These are phyloP conservation scores for Nectriaceae sp. DNA, from an alignment of 2,329 filamentous ascomycete species.

Conservation along the genomic window DNA sequence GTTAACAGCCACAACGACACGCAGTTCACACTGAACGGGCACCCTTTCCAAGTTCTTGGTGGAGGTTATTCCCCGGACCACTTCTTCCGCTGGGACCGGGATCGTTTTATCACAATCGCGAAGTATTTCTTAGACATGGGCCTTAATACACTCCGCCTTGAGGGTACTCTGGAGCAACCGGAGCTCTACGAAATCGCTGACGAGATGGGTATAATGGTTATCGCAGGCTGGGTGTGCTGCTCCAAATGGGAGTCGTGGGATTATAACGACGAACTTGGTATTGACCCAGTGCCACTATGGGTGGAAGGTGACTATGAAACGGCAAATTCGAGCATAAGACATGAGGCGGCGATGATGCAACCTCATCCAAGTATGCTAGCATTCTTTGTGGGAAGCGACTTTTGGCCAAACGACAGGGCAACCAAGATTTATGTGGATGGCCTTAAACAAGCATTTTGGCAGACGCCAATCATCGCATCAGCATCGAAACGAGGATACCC, in stretches of 20 bases:
- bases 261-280: conserved; percentile 56
- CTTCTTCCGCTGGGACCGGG: conserved; percentile 58
- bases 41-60: conserved; percentile 61
- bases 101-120: conserved; percentile 50
- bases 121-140: conserved; percentile 60
- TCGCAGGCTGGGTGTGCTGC: conserved; percentile 68
- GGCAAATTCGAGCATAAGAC: conserved; percentile 56
- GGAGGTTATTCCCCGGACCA: conserved; percentile 63
- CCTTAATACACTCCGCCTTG: conserved; percentile 63
- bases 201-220: conserved; percentile 60
- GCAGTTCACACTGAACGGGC: conserved; percentile 55
- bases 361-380: conserved; percentile 59
- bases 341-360: conserved; percentile 63
- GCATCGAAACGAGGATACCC: conserved; percentile 58
- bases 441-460: conserved; percentile 54
- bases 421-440: conserved; percentile 54
- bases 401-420: conserved; percentile 61
- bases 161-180: conserved; percentile 66
- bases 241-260: conserved; percentile 68
- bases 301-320: conserved; percentile 54
- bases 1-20: conserved; percentile 57
- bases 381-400: conserved; percentile 64
- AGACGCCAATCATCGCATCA: conserved; percentile 57
- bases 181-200: conserved; percentile 62
- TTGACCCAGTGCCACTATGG: conserved; percentile 45